A percentile compares a stretch with the other conserved stretches of the same genome.
Evolutionary conservation across 2,329 filamentous ascomycete genomes (phyloP).

Genomic region (Didymella sp.): DNA sequence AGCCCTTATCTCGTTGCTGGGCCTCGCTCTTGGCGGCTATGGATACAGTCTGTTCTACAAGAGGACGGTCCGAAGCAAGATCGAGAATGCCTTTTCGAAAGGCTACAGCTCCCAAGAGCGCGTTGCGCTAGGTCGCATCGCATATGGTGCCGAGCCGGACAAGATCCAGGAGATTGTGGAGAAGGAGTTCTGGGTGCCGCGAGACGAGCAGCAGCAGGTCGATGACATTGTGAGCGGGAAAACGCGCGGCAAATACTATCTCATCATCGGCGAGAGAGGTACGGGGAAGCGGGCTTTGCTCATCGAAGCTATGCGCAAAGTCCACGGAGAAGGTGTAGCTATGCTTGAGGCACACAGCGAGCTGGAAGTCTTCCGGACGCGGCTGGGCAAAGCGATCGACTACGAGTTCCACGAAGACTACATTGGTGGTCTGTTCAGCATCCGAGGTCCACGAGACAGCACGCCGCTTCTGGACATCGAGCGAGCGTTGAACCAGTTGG

Average conservation of each 20-base stretch:
- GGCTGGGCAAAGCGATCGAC: constrained; percentile 90
- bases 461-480: constrained; percentile 94
- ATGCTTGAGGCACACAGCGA: constrained; percentile 98
- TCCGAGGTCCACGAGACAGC: constrained; percentile 87
- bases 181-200: constrained; percentile 76
- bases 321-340: constrained; percentile 83
- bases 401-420: constrained; percentile 98
- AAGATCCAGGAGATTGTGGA: constrained; percentile 43
- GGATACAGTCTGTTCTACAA: constrained; percentile 47
- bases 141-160: constrained; percentile 38
- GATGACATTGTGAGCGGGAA: constrained; percentile 81
- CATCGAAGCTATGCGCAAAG: constrained; percentile 89
- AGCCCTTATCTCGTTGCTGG: constrained; percentile 44
- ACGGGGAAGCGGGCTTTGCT: constrained; percentile 96
- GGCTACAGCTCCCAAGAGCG: constrained; percentile 47
- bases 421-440: constrained; percentile 93
- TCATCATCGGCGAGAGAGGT: constrained; percentile 93
- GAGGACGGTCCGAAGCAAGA: constrained; percentile 38
- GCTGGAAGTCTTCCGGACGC: constrained; percentile 89
- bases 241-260: constrained; percentile 80
- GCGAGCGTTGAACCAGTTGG: constrained; percentile 93
- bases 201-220: constrained; percentile 79
- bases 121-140: constrained; percentile 40
- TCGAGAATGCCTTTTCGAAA: constrained; percentile 44
- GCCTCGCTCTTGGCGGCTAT: constrained; percentile 44